Evolutionary conservation across 2,329 filamentous ascomycete genomes (phyloP).

Genomic region (Aspergillus terreus): DNA sequence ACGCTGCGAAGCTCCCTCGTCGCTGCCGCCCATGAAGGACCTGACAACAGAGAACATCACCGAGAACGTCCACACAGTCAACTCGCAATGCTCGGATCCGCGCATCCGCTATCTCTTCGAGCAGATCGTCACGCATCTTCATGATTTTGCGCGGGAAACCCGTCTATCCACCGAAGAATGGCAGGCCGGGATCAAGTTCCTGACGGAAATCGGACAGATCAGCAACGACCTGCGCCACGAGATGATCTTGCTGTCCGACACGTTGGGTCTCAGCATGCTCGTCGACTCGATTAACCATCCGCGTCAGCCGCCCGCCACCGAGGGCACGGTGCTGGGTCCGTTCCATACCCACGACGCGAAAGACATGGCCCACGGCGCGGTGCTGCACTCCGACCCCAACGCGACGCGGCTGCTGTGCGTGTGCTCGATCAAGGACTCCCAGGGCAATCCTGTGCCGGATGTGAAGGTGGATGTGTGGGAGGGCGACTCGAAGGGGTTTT

Average conservation of each 20-base stretch:
- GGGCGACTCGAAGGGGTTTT: constrained; percentile 24
- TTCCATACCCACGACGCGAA: constrained; percentile 26
- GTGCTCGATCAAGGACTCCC: constrained; percentile 19
- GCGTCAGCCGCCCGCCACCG: constrained; percentile 16
- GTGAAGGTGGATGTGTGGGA: constrained; percentile 25
- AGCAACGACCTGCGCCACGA: not conserved
- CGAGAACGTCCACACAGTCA: not conserved
- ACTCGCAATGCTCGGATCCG: not conserved
- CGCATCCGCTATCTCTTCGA: not conserved
- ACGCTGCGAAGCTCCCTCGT: not conserved
- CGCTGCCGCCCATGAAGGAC: not conserved
- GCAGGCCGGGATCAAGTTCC: not conserved
- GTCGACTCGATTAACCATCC: constrained; percentile 25
- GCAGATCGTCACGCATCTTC: not conserved
- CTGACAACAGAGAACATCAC: not conserved
- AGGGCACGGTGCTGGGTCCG: constrained; percentile 25
- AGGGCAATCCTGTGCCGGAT: constrained; percentile 17
- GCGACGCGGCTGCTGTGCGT: constrained; percentile 17
- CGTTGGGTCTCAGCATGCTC: constrained; percentile 22
- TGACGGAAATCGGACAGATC: constrained; percentile 1
- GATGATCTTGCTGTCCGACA: constrained; percentile 14
- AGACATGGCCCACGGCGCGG: constrained; percentile 17
- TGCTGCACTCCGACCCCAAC: constrained; percentile 17
- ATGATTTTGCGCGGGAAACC: not conserved
- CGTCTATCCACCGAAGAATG: not conserved